Evolutionary conservation across 352 stramenopile species (phyloP).

Genomic region (Peronospora farinosa): DNA sequence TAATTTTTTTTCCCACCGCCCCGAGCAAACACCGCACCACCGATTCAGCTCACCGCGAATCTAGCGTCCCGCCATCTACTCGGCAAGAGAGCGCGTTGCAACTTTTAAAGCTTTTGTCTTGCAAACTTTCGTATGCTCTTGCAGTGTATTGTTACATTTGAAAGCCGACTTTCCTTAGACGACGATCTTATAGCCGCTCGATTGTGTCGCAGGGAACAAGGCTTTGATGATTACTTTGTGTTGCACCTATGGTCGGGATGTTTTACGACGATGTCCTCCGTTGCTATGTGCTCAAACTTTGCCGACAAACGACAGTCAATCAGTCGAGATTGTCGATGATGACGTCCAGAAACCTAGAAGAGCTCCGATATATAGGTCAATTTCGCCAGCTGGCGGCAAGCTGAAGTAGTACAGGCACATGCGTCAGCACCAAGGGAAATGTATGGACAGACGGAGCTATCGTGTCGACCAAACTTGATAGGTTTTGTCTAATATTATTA

Average conservation of each 20-base stretch:
- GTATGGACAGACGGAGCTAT: too few species aligned
- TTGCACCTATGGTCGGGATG: slow-evolving; percentile 11
- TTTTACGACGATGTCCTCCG: slow-evolving; percentile 26
- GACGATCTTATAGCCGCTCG: slow-evolving; percentile 5
- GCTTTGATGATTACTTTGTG: slow-evolving; percentile 12
- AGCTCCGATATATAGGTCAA: not conserved
- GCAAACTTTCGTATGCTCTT: not conserved
- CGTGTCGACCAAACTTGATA: too few species aligned
- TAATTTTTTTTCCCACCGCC: slow-evolving; percentile 11
- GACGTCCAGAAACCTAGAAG: not conserved
- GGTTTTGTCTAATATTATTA: too few species aligned
- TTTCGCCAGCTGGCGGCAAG: too few species aligned
- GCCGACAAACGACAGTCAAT: too few species aligned
- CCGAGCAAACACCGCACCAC: slow-evolving; percentile 1
- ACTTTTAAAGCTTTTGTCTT: not conserved
- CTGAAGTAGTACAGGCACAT: too few species aligned
- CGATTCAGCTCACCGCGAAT: not conserved
- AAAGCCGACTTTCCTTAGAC: not conserved
- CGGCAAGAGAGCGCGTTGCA: slow-evolving; percentile 1
- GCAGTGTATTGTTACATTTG: too few species aligned
- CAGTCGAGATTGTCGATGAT: slow-evolving; percentile 22
- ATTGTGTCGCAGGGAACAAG: slow-evolving; percentile 3
- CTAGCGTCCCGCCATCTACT: slow-evolving; percentile 9
- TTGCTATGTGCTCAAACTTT: too few species aligned
- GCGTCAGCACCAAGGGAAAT: too few species aligned